Conservation (phyloP, 2,329 filamentous ascomycete genomes). For the Fusarium sp. region DNA sequence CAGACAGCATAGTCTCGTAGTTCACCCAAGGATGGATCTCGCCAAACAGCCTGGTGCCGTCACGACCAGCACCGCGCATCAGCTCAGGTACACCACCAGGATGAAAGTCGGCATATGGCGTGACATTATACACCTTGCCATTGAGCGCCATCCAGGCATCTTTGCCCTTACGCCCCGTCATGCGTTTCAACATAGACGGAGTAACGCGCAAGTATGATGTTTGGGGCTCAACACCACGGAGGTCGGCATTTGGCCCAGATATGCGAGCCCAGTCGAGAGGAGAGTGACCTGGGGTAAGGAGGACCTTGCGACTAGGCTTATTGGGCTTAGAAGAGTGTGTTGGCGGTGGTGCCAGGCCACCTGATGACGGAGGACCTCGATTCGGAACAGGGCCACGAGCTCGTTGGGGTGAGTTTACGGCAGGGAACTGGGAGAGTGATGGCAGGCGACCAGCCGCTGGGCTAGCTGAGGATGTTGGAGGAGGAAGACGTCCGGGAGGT, state of each 20-base stretch:
- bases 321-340: slow-evolving; percentile 62
- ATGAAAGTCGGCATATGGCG: slow-evolving; percentile 89
- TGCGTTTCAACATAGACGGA: slow-evolving; percentile 79
- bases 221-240: slow-evolving; percentile 69
- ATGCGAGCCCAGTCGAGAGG: slow-evolving; percentile 96
- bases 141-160: slow-evolving; percentile 93
- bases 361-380: slow-evolving; percentile 49
- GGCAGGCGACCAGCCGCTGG: slow-evolving; percentile 47
- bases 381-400: slow-evolving; percentile 57
- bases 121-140: slow-evolving; percentile 94
- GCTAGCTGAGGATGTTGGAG: slow-evolving; percentile 19
- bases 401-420: slow-evolving; percentile 63
- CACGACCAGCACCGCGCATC: slow-evolving; percentile 69
- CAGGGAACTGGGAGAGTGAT: slow-evolving; percentile 59
- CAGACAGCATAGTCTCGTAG: slow-evolving; percentile 74
- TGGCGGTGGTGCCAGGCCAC: slow-evolving; percentile 66
- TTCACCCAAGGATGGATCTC: slow-evolving; percentile 79
- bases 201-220: slow-evolving; percentile 78
- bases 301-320: slow-evolving; percentile 75
- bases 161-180: slow-evolving; percentile 84
- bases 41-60: slow-evolving; percentile 72
- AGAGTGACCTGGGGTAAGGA: slow-evolving; percentile 89
- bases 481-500: slow-evolving; percentile 32
- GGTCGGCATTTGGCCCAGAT: slow-evolving; percentile 70
- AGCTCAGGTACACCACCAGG: slow-evolving; percentile 86